Base-by-base conservation (phyloP, 1,284 basidiomycete genomes). In the Butyriboletus appendiculatus region DNA sequence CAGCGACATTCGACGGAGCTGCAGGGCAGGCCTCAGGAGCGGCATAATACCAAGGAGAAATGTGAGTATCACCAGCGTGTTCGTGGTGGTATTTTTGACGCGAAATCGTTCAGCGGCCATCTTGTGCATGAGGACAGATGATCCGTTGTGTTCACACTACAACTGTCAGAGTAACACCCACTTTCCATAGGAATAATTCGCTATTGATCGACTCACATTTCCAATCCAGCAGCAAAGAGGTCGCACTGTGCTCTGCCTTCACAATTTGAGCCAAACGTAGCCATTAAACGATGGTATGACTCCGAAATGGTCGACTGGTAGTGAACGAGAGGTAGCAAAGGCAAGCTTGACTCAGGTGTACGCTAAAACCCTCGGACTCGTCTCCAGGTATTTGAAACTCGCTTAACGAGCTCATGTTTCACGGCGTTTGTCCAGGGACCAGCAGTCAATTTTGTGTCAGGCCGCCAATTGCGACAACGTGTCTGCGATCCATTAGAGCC, bases 181-280 rank as follows among this genome's bases (percentile, higher is more conserved):
- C 43, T 28, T 32, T 16, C 18, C 46, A 38, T 35, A 32, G 34
- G 47, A 50, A 49, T 40, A n/a, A 42, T 43, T 45, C 26, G 38
- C 47, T 41, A 32, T 33, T 34, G 64, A 67, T 68, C 64, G 32
- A 52, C 52, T 55, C 48, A 37, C 57, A 55, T 58, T 68, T 63
- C 50, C 55, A 61, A 68, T 62, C 47, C 44, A 45, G 30, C 46
- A 41, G 30, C 46, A 41, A 32, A 46, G 43, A 22, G n/a, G 35
- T 42, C 39, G 22, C 28, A 43, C 52, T 50, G 52, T 44, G 53
- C 43, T 51, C 14, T 32, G 30, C 37, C 42, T 46, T 57, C 57
- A 63, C 53, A n/a, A 42, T 56, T 34, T 38, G 33, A 39, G 18
- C 44, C 39, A 37, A 54, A 59, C 35, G 26, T 42, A 46, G 55